phyloP scores from a whole-genome alignment of 1,139 yeast genomes.

The Hansenula sp. region DNA sequence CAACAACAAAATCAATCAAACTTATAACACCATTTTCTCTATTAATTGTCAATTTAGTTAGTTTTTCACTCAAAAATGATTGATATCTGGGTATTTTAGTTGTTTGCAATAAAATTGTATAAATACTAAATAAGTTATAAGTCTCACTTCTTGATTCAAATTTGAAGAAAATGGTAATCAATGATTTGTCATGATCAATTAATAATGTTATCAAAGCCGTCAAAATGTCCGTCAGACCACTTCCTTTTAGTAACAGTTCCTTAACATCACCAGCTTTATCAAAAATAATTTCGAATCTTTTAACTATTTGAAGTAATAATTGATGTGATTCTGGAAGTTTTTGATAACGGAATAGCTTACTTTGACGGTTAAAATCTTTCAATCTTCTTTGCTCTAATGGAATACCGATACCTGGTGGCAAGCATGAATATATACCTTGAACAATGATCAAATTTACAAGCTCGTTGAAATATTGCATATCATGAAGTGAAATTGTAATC shows the following conservation, averaged over 20 bases:
- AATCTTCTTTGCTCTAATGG: slow-evolving; percentile 60
- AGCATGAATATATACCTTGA: slow-evolving; percentile 67
- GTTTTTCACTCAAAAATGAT: slow-evolving; percentile 36
- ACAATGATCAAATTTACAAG: slow-evolving; percentile 61
- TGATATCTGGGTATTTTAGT: slow-evolving; percentile 39
- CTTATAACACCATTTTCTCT: slow-evolving; percentile 67
- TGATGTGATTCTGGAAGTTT: slow-evolving; percentile 11
- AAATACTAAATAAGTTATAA: slow-evolving; percentile 54
- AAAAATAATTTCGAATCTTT: slow-evolving; percentile 12
- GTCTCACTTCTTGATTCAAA: slow-evolving; percentile 50
- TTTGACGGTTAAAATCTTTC: slow-evolving; percentile 35
- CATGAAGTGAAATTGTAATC: slow-evolving; percentile 76
- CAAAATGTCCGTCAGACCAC: slow-evolving; percentile 70
- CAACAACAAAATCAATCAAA: slow-evolving; percentile 72
- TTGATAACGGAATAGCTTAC: slow-evolving; percentile 16
- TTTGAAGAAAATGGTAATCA: slow-evolving; percentile 12
- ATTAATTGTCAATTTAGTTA: slow-evolving; percentile 52
- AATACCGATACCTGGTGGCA: slow-evolving; percentile 56
- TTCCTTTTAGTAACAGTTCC: slow-evolving; percentile 57
- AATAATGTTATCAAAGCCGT: slow-evolving; percentile 52
- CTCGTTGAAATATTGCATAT: slow-evolving; percentile 68
- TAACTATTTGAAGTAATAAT: slow-evolving; percentile 2
- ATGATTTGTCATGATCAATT: slow-evolving; percentile 3
- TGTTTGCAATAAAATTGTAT: slow-evolving; percentile 46
- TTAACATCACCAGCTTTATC: slow-evolving; percentile 41